A percentile compares a stretch with the other conserved stretches of the same genome.
Conservation (phyloP, 768 basidiomycete genomes). For the Amanita phalloides region DNA sequence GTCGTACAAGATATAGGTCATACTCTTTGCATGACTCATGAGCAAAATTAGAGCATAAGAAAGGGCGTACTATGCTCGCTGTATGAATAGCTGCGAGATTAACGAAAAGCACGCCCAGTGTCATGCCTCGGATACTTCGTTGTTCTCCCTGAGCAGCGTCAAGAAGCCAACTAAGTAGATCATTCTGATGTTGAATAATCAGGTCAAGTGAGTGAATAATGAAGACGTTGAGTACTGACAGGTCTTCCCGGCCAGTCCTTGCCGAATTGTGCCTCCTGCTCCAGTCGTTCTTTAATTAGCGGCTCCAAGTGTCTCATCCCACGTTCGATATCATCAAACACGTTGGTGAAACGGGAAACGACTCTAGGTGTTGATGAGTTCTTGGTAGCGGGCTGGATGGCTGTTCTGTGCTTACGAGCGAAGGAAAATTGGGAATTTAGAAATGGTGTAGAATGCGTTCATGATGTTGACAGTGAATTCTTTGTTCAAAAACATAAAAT, state of each 20-base stretch:
- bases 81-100: slow-evolving; percentile 38
- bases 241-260: slow-evolving; percentile 20
- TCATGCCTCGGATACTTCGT: slow-evolving; percentile 17
- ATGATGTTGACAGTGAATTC: slow-evolving; percentile 11
- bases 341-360: slow-evolving; percentile 9
- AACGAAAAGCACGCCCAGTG: slow-evolving; percentile 23
- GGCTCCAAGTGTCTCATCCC: slow-evolving; percentile 16
- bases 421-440: slow-evolving; percentile 15
- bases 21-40: slow-evolving; percentile 16
- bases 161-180: slow-evolving; percentile 38
- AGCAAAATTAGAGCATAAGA: background rate
- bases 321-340: slow-evolving; percentile 7
- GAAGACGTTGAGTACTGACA: slow-evolving; percentile 8
- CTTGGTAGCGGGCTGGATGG: background rate
- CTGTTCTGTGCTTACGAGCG: slow-evolving; percentile 13
- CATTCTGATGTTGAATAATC: slow-evolving; percentile 20
- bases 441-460: slow-evolving; percentile 12
- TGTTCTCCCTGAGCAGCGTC: slow-evolving; percentile 24
- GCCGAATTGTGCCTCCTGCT: slow-evolving; percentile 14
- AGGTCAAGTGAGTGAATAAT: background rate
- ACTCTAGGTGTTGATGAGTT: slow-evolving; percentile 6
- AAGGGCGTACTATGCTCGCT: slow-evolving; percentile 24
- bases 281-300: slow-evolving; percentile 16
- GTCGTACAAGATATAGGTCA: slow-evolving; percentile 25
- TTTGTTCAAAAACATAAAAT: slow-evolving; percentile 10